Percentiles rank a stretch among this genome's conserved stretches.
Conservation (phyloP, 306 rosid genomes). For the Begonia fuchsioides region DNA sequence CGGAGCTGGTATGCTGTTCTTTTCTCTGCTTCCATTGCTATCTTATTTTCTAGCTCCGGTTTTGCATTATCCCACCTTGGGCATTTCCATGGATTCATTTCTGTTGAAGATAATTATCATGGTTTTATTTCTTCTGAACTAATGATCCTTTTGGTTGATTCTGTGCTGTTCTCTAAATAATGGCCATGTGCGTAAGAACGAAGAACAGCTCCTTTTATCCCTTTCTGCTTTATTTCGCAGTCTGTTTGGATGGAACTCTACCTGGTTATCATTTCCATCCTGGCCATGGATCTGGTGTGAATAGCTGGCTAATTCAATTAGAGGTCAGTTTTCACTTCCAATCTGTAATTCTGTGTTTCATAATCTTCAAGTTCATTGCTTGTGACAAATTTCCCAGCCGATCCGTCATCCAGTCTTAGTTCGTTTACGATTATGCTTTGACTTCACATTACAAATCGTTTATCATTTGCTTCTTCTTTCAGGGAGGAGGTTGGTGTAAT, state of each 20-base stretch:
- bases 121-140: too few relatives aligned
- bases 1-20: conserved; percentile 48
- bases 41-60: not conserved
- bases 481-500: conserved; percentile 98
- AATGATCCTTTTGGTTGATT: too few relatives aligned
- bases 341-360: not conserved
- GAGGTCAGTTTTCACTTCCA: conserved; percentile 30
- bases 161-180: too few relatives aligned
- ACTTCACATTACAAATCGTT: not conserved
- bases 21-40: not conserved
- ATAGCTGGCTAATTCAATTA: conserved; percentile 74
- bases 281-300: conserved; percentile 61
- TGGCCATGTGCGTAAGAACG: too few relatives aligned
- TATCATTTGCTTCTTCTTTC: conserved; percentile 1
- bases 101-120: too few relatives aligned
- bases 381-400: too few relatives aligned
- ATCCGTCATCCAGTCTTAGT: too few relatives aligned
- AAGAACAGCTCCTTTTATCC: not conserved
- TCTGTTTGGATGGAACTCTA: conserved; percentile 82
- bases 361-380: not conserved
- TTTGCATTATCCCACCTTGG: too few relatives aligned
- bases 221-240: conserved; percentile 18
- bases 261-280: conserved; percentile 79
- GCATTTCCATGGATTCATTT: too few relatives aligned
- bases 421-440: not conserved